Evolutionary conservation across 2,329 filamentous ascomycete species (phyloP).

Genomic region (Lasiodiplodia gonubiensis): DNA sequence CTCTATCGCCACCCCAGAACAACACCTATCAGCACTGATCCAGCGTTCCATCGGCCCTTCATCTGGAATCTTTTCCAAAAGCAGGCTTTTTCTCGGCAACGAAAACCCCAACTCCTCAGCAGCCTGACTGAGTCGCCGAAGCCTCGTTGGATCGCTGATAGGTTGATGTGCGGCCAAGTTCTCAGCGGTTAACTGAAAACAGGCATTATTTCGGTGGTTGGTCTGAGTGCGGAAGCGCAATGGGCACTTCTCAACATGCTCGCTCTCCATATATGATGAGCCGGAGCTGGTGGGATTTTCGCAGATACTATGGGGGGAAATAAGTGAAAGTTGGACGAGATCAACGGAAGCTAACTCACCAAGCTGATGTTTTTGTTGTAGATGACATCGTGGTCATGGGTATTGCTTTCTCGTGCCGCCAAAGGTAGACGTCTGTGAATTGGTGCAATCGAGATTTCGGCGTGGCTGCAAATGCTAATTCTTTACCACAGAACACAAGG

Average conservation of each 20-base stretch:
- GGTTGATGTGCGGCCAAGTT: not conserved
- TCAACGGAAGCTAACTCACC: not conserved
- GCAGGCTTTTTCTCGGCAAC: not conserved
- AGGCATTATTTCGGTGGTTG: not conserved
- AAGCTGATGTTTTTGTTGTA: not conserved
- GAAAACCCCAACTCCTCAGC: constrained; percentile 2
- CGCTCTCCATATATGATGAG: not conserved
- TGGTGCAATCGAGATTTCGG: not conserved
- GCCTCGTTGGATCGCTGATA: not conserved
- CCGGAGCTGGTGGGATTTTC: not conserved
- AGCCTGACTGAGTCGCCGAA: not conserved
- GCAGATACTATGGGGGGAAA: not conserved
- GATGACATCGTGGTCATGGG: not conserved
- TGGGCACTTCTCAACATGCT: not conserved
- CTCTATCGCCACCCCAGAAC: not conserved
- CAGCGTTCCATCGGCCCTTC: constrained; percentile 4
- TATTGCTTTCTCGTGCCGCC: not conserved
- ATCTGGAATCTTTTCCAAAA: not conserved
- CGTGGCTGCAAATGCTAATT: not conserved
- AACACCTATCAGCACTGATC: not conserved
- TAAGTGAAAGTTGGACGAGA: not conserved
- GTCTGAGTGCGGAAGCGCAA: not conserved
- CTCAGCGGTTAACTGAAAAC: not conserved
- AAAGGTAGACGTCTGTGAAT: not conserved
- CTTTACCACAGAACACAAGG: not conserved